Evolutionary conservation across 2,329 filamentous ascomycete genomes (phyloP).

Genomic region (Phoma sp.): DNA sequence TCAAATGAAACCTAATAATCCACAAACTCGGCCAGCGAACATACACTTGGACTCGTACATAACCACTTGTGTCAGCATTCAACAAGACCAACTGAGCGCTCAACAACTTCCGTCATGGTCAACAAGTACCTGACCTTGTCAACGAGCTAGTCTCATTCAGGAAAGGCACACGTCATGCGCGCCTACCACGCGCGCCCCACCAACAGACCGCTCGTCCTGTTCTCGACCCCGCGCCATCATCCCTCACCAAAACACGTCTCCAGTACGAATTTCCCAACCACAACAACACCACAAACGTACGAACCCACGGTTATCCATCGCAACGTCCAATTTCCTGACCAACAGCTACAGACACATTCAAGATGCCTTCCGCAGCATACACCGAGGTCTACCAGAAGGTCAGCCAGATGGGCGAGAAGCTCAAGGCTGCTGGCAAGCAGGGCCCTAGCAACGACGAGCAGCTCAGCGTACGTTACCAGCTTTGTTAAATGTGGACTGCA

Average conservation of each 20-base stretch:
- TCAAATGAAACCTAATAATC: not conserved
- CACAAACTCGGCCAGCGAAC: not conserved
- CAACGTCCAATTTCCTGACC: not conserved
- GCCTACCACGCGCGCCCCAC: constrained; percentile 21
- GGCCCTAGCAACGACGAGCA: constrained; percentile 44
- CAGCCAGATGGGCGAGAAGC: constrained; percentile 41
- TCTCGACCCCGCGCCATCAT: constrained; percentile 15
- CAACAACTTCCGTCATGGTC: not conserved
- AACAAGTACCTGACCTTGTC: not conserved
- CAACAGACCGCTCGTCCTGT: constrained; percentile 14
- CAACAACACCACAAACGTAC: constrained; percentile 6
- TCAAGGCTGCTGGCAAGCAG: constrained; percentile 35
- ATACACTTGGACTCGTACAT: not conserved
- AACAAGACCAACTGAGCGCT: not conserved
- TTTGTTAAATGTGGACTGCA: too few relatives aligned
- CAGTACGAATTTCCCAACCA: constrained; percentile 5
- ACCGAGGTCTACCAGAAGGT: constrained; percentile 42
- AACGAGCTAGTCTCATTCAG: constrained; percentile 1
- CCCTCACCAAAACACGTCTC: constrained; percentile 18
- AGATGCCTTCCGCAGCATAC: constrained; percentile 43
- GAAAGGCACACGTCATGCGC: constrained; percentile 21
- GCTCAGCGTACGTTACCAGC: constrained; percentile 61
- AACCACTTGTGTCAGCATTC: not conserved
- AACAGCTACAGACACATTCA: constrained; percentile 6
- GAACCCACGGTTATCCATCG: not conserved